phyloP scores from a whole-genome alignment of 1,284 basidiomycete genomes.

The Dichomitus squalens region DNA sequence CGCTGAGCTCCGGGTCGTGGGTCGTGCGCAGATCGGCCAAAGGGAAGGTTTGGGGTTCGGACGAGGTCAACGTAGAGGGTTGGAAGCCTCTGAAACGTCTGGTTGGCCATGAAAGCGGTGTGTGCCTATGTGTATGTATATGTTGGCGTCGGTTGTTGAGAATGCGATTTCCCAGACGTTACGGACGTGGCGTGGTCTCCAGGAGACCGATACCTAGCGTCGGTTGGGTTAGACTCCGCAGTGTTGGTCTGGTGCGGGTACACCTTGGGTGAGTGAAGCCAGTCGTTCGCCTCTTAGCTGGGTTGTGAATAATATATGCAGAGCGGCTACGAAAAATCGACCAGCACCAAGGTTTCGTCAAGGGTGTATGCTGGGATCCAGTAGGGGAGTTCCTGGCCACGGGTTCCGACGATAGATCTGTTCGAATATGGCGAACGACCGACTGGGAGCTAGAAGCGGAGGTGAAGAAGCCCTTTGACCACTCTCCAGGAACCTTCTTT shows the following conservation, averaged over 20 bases:
- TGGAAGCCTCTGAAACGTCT: conserved; percentile 94
- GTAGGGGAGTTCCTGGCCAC: conserved; percentile 96
- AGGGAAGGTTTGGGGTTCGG: conserved; percentile 89
- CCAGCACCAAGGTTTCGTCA: conserved; percentile 94
- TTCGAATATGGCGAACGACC: conserved; percentile 95
- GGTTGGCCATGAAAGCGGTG: conserved; percentile 92
- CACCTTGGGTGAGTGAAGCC: conserved; percentile 59
- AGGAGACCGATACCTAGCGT: conserved; percentile 89
- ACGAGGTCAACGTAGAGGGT: conserved; percentile 94
- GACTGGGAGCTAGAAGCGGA: conserved; percentile 89
- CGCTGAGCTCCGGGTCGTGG: neutral
- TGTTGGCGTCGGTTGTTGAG: neutral
- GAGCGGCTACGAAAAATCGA: conserved; percentile 85
- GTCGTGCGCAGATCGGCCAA: conserved; percentile 59
- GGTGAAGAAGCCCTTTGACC: conserved; percentile 88
- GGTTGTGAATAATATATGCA: neutral
- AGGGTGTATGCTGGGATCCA: conserved; percentile 98
- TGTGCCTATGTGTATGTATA: conserved; percentile 14
- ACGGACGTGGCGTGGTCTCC: conserved; percentile 96
- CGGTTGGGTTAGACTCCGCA: conserved; percentile 90
- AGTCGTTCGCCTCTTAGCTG: neutral
- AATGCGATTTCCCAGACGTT: conserved; percentile 65
- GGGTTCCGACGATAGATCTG: conserved; percentile 94
- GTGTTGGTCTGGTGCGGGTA: conserved; percentile 93
- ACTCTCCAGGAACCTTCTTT: conserved; percentile 96